Base-by-base conservation (phyloP, 2,329 filamentous ascomycete species). In the Celoporthe dispersa region DNA sequence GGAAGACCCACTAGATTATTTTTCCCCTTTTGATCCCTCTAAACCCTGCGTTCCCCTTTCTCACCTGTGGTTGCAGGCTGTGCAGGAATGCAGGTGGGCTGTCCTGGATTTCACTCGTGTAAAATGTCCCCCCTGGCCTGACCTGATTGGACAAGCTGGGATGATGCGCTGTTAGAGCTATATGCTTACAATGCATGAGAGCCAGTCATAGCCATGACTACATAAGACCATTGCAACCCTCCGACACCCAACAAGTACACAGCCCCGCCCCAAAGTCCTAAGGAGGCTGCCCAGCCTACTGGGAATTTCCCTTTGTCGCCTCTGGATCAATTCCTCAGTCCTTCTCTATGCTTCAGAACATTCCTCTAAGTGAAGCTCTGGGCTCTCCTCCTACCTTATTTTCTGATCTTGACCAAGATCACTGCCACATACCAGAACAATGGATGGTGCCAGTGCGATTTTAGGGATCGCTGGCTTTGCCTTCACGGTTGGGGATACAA, bases 401-500 rank as follows among this genome's bases (percentile, higher is more conserved):
- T 19, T 60, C 5, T 35, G 31, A 12, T 9, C 57, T 37, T 37
- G 31, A 35, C 16, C 25, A 0, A 33, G 3, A 4, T 19, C 55
- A 3, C 31, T 3, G 53, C 19, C 11, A 48, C 44, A 48, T 8
- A 12, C 25, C 33, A 37, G 8, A 19, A 35, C 16, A 16, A 60
- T 60, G 31, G 57, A 37, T 7, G 31, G 5, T 60, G 31, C 14
- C 3, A 3, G 33, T 60, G 57, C 16, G 9, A 71, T 74, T 37
- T 72, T 78, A 28, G 73, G 75, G 1, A 66, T 78, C 19, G 70
- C 71, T 3, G 72, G 77, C 9, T 66, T 77, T 3, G 70, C 72
- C 31, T 48, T 59, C 1, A 73, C 75, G 64, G 74, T 74, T 3
- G 74, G 75, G 28, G 48, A 68, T 1, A 68, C 73, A 3, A 72